Evolutionary conservation across 2,329 filamentous ascomycete species (phyloP), one percentile per base, ranked within the genome.

Genomic region (Botrytis squamosa): DNA sequence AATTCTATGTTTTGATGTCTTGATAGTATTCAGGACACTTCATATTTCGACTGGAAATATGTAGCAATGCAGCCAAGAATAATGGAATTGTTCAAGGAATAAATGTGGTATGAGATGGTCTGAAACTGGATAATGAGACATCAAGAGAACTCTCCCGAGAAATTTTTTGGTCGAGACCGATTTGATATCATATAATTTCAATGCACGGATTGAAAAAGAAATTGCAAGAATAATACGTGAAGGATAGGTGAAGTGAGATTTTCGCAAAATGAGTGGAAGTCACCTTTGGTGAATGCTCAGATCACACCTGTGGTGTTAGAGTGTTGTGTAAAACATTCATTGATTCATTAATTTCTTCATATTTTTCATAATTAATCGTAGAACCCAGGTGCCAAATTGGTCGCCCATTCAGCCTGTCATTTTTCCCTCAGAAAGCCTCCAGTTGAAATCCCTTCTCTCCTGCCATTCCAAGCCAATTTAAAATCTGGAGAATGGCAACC

Each of bases 401-500:
- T 16, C 8, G 20, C 9, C 62, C n/a, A 22, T 18, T 40, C 2
- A n/a, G 9, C 22, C 2, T 40, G 20, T 52, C 16, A n/a, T 38
- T 66, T 44, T 66, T 38, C 10, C 14, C 14, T 20, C 14, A 67
- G 3, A 33, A n/a, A 38, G 7, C 46, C 44, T 49, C 64, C 3
- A 1, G 16, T 33, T 12, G 2, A 25, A 40, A 16, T n/a, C 42
- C 25, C 62, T 64, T 6, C 33, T n/a, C 14, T n/a, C 44, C 44
- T n/a, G 4, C 3, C 33, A 4, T 5, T 6, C 2, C 49, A 40
- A 42, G 8, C n/a, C 16, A 44, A 18, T 20, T 52, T 68, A 72
- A 68, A 72, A 72, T 40, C 70, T 52, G n/a, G 44, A 68, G 29
- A 72, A 72, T 16, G 70, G 70, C 49, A 66, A 93, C 93, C 60